A percentile compares a stretch with the other conserved stretches of the same genome.
Evolutionary conservation across 2,329 filamentous ascomycete species (phyloP).

Genomic region (Monosporascus cannonballus): DNA sequence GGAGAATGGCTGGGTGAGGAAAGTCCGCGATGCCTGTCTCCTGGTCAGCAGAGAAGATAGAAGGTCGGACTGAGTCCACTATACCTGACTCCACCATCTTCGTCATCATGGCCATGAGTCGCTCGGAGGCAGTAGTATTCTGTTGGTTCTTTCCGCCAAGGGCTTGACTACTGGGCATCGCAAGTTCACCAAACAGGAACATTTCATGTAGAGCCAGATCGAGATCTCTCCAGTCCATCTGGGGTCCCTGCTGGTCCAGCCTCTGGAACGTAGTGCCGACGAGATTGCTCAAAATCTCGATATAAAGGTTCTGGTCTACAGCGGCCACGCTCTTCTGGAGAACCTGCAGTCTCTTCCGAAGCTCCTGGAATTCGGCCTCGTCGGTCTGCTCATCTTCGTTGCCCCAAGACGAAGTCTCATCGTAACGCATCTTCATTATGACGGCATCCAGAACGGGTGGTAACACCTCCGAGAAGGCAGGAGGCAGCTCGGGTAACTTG

Average conservation of each 20-base stretch:
- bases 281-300: slow-evolving; percentile 79
- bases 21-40: slow-evolving; percentile 70
- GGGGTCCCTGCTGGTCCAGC: slow-evolving; percentile 65
- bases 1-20: slow-evolving; percentile 81
- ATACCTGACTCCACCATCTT: slow-evolving; percentile 90
- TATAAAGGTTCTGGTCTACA: slow-evolving; percentile 81
- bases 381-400: slow-evolving; percentile 92
- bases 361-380: slow-evolving; percentile 93
- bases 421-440: slow-evolving; percentile 93
- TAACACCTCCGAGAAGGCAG: slow-evolving; percentile 74
- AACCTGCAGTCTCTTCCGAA: slow-evolving; percentile 82
- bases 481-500: slow-evolving; percentile 67
- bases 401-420: slow-evolving; percentile 90
- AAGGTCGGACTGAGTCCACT: slow-evolving; percentile 23
- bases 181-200: slow-evolving; percentile 90
- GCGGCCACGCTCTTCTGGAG: slow-evolving; percentile 89
- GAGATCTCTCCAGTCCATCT: slow-evolving; percentile 89
- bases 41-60: slow-evolving; percentile 16
- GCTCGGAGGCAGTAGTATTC: slow-evolving; percentile 70
- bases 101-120: slow-evolving; percentile 85
- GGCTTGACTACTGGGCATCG: slow-evolving; percentile 72
- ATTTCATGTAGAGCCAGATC: slow-evolving; percentile 93
- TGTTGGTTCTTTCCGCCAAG: slow-evolving; percentile 82
- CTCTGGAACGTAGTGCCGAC: slow-evolving; percentile 82
- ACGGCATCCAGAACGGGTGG: slow-evolving; percentile 86